Evolutionary conservation across 176 grass and related monocot species (phyloP).

Genomic region (Zoysia pacifica): DNA sequence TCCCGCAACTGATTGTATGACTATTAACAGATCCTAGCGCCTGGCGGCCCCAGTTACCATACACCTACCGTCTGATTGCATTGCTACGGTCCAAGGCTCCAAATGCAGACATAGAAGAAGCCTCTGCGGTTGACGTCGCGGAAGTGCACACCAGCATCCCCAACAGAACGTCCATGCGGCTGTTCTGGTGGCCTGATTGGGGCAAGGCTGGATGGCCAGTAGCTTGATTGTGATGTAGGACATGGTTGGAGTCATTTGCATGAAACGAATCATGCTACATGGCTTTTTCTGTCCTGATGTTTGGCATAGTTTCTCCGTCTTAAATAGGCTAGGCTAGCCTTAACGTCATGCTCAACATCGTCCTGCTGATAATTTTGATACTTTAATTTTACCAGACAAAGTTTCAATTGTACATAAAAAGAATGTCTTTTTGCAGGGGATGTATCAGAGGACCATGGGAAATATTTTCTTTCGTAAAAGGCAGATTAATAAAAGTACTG

Average conservation of each 20-base stretch:
- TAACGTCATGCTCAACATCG: no score
- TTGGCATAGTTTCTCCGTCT: not conserved
- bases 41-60: not conserved
- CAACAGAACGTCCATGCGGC: conserved; percentile 8
- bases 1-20: not conserved
- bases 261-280: conserved; percentile 9
- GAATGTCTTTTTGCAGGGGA: no score
- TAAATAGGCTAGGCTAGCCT: no score
- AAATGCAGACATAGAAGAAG: not conserved
- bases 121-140: not conserved
- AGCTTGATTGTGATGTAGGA: conserved; percentile 24
- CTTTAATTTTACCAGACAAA: no score
- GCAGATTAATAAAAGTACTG: no score
- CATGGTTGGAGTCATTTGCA: conserved; percentile 6
- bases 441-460: no score
- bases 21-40: not conserved
- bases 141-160: conserved; percentile 12
- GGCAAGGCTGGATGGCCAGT: conserved; percentile 20
- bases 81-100: not conserved
- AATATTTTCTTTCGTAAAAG: no score
- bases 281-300: not conserved
- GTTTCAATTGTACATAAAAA: no score
- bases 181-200: not conserved
- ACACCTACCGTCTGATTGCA: conserved; percentile 29
- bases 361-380: no score